Percentiles rank a stretch among this genome's conserved stretches.
phyloP scores from a whole-genome alignment of 2,329 filamentous ascomycete genomes.

The Ceratocystis destructans region DNA sequence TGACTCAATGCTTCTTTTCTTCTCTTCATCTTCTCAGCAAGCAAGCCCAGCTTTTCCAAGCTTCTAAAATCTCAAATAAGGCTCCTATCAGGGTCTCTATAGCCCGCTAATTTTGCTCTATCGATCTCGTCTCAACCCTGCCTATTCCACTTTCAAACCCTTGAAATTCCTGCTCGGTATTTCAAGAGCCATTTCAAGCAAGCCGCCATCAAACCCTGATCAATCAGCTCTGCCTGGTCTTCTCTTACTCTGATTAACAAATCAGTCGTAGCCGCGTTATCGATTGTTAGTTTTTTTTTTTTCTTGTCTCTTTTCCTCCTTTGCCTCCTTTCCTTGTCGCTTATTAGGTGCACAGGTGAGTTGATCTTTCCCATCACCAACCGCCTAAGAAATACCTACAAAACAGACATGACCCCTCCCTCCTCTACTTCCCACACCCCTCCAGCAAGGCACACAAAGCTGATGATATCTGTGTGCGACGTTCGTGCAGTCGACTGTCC shows the following conservation, averaged over 20 bases:
- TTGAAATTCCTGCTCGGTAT: constrained; percentile 4
- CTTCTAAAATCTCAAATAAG: not conserved
- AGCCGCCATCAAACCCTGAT: not conserved
- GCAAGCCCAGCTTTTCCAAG: not conserved
- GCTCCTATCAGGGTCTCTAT: not conserved
- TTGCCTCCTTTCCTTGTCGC: not conserved
- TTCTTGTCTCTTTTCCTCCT: not conserved
- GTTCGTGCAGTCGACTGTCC: too few species aligned
- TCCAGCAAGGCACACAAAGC: too few species aligned
- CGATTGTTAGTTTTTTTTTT: not conserved
- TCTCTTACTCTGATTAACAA: not conserved
- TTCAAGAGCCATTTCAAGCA: not conserved
- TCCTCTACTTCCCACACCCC: too few species aligned
- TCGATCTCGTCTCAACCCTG: not conserved
- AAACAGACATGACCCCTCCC: too few species aligned
- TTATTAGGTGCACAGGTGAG: not conserved
- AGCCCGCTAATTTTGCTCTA: constrained; percentile 5
- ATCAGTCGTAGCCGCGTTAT: not conserved
- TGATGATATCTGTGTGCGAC: too few species aligned
- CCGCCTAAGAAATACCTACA: not conserved
- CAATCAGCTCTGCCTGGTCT: not conserved
- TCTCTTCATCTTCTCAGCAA: constrained; percentile 17
- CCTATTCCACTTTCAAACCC: not conserved
- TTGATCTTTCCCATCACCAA: not conserved
- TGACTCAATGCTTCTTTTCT: constrained; percentile 13